Evolutionary conservation across 805 yeast species (phyloP), one percentile per base, ranked within the genome.

Genomic region (Brettanomyces nanus): DNA sequence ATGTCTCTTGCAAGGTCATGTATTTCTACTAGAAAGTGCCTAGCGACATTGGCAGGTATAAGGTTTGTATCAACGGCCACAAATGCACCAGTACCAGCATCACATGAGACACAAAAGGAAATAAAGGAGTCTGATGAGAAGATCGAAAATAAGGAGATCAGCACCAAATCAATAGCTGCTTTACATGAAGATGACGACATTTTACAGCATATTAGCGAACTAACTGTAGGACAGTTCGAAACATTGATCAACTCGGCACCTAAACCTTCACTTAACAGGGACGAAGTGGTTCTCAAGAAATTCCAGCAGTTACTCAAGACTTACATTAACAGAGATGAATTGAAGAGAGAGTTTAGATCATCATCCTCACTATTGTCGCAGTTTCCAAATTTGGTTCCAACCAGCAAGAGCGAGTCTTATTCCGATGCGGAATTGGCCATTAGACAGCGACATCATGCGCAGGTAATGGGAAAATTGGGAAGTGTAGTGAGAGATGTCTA

Each of bases 371-470:
- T 56, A 34, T 40, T 58, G 18, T 33, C 53, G 14, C 54, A 57
- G 30, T 80, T 68, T 56, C 92, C 95, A 34, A 70, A 71, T 45
- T 68, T 87, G 43, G 69, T 70, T 36, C 77, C 78, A 28, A 72
- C 90, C 0, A 65, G 73, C 6, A 68, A 66, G 29, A 68, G 69
- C 40, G 77, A 75, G 56, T 77, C 89, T 28, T 89, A 85, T 59
- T 72, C 94, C 1, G 61, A 66, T 29, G 86, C 85, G 48, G 97
- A 89, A 59, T 68, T 87, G 35, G 79, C 72, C 45, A 65, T 85
- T 44, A 77, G 97, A 54, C 81, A 80, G 49, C 65, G 75, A 53
- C 74, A 77, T 51, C 84, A 81, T 56, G 66, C 76, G 28, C 54
- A 66, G 27, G 63, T 60, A 13, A 65, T 71, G 19, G 80, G 80